These are phyloP conservation scores for Barnettozyma hawaiiensis DNA, from an alignment of 1,139 yeast species.

Conservation along the genomic window DNA sequence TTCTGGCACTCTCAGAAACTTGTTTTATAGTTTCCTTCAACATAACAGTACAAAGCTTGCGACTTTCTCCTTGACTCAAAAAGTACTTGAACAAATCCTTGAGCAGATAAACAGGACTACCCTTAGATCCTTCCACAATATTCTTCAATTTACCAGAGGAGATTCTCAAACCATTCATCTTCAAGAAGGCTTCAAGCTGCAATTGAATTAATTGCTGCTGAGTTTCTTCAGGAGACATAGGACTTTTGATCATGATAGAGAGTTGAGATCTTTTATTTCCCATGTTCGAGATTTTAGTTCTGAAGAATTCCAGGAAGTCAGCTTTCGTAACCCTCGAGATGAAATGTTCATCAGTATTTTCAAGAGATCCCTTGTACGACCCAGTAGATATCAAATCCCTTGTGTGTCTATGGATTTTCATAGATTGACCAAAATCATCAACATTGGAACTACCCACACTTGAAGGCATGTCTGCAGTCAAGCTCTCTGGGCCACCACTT, in stretches of 20 bases:
- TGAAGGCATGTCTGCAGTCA: slow-evolving; percentile 33
- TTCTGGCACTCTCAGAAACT: slow-evolving; percentile 12
- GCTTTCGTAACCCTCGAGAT: slow-evolving; percentile 28
- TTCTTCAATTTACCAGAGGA: slow-evolving; percentile 32
- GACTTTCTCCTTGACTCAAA: slow-evolving; percentile 34
- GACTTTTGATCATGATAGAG: slow-evolving; percentile 36
- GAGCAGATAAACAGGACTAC: slow-evolving; percentile 32
- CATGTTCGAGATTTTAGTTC: slow-evolving; percentile 32
- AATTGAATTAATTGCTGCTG: slow-evolving; percentile 30
- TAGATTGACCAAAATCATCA: slow-evolving; percentile 25
- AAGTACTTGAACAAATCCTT: slow-evolving; percentile 37
- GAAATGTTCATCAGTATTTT: slow-evolving; percentile 32
- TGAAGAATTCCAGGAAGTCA: slow-evolving; percentile 33
- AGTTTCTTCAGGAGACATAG: slow-evolving; percentile 31
- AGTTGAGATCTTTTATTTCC: slow-evolving; percentile 36
- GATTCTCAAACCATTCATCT: slow-evolving; percentile 39
- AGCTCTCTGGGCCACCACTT: slow-evolving; percentile 34
- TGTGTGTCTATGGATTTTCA: slow-evolving; percentile 37
- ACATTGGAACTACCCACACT: slow-evolving; percentile 32
- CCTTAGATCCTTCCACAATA: slow-evolving; percentile 33
- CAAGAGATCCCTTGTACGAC: slow-evolving; percentile 37
- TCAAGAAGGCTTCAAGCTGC: slow-evolving; percentile 38
- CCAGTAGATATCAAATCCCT: slow-evolving; percentile 46
- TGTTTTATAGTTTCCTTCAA: slow-evolving; percentile 30
- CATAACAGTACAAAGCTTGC: slow-evolving; percentile 31